Evolutionary conservation across 805 yeast species (phyloP).

Genomic region (Metschnikowia similis): DNA sequence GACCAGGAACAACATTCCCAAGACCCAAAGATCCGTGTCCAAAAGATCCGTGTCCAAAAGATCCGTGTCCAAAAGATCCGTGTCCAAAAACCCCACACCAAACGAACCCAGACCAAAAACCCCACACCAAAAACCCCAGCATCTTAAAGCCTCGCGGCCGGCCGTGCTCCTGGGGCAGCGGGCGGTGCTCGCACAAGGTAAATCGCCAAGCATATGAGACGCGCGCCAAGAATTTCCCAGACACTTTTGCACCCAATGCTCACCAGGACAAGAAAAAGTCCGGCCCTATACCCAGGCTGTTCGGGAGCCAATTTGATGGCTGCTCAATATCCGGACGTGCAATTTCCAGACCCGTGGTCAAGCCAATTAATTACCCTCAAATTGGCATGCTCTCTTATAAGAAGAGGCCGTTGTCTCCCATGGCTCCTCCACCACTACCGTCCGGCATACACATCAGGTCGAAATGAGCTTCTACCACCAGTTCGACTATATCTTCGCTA

Average conservation of each 20-base stretch:
- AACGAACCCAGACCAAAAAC: too few species aligned
- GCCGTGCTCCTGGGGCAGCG: too few species aligned
- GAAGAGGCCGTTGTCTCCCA: neutral
- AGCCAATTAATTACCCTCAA: neutral
- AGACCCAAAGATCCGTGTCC: too few species aligned
- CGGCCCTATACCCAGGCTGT: neutral
- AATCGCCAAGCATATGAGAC: neutral
- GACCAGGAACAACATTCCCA: too few species aligned
- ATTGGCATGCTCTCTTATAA: neutral
- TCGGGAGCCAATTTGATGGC: too few species aligned
- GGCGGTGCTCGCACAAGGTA: neutral
- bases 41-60: too few species aligned
- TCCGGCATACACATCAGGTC: neutral
- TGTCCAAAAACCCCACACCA: too few species aligned
- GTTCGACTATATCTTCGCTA: slow-evolving; percentile 68
- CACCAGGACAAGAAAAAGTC: neutral
- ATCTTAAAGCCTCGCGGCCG: neutral
- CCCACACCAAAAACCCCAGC: neutral
- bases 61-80: too few species aligned
- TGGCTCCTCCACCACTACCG: neutral
- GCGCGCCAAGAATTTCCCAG: slow-evolving; percentile 2
- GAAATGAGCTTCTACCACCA: slow-evolving; percentile 42
- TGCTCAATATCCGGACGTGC: neutral
- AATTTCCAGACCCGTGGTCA: neutral
- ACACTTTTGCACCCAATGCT: slow-evolving; percentile 1